phyloP scores from a whole-genome alignment of 2,329 filamentous ascomycete genomes.

The Akanthomyces lecanii region DNA sequence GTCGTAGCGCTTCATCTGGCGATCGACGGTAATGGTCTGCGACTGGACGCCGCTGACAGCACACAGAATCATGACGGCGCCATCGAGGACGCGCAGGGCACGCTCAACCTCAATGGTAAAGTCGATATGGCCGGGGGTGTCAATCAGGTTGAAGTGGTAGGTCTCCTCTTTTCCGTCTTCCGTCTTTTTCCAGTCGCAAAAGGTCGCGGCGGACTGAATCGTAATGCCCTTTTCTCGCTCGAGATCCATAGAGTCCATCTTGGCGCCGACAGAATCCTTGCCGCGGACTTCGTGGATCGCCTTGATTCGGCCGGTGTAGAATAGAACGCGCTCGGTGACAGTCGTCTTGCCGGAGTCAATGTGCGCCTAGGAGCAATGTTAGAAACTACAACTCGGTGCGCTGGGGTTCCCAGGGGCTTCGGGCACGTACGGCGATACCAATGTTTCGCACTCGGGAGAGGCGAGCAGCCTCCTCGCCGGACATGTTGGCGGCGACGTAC shows the following conservation, averaged over 20 bases:
- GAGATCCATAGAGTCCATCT: conserved; percentile 99
- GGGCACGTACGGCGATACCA: conserved; percentile 78
- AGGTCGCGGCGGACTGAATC: conserved; percentile 96
- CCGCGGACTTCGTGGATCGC: conserved; percentile 95
- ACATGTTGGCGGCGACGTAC: conserved; percentile 71
- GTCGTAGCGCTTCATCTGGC: conserved; percentile 98
- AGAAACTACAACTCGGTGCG: conserved; percentile 14
- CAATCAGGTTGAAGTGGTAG: conserved; percentile 97
- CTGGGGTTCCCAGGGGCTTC: not conserved
- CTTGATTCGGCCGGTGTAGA: conserved; percentile 96
- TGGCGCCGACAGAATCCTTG: conserved; percentile 90
- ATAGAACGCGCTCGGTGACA: conserved; percentile 91
- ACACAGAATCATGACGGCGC: conserved; percentile 97
- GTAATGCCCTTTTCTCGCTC: conserved; percentile 98
- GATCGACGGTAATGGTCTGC: conserved; percentile 96
- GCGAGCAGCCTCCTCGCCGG: conserved; percentile 71
- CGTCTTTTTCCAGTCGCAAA: conserved; percentile 92
- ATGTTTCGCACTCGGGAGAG: conserved; percentile 88
- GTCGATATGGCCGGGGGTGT: conserved; percentile 97
- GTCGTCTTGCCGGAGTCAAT: conserved; percentile 99
- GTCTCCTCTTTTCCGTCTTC: conserved; percentile 79
- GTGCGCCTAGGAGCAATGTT: conserved; percentile 62
- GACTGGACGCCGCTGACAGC: conserved; percentile 96
- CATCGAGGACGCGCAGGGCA: conserved; percentile 88
- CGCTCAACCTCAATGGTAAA: conserved; percentile 99